Evolutionary conservation across 208 protist species (phyloP), one percentile per base, ranked within the genome.

Genomic region (Endotrypanum monterogeii): DNA sequence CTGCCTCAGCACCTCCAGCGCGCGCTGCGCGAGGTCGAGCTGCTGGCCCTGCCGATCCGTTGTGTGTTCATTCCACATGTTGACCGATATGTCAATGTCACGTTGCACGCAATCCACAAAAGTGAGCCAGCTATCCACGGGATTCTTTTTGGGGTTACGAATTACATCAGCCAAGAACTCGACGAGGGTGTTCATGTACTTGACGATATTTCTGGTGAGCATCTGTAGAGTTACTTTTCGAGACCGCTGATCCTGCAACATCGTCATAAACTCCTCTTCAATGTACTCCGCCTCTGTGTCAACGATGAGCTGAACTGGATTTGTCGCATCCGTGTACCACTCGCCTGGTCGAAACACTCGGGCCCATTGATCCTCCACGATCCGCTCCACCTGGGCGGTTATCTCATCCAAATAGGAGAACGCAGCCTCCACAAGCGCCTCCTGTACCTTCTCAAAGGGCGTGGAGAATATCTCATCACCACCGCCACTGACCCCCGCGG

Each of bases 331-430:
- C 20, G 66, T 51, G 74, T 94, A 95, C 93, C 93, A 97, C 5
- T 84, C 82, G 6, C 86, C 88, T 7, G 78, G 60, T 30, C 90
- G 87, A 71, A 94, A 95, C 9, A 94, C 79, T 37, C 85, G 75
- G 30, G 65, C 75, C 93, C 93, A 97, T 81, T 97, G 79, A n/a
- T 39, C 71, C 32, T 76, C 76, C 35, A 95, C 93, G 2, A 97
- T 74, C 23, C 89, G 89, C 72, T 95, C 90, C 60, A 97, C 89
- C 70, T 97, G 90, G 20, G 83, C 71, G 35, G 83, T 83, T 71
- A 97, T 94, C 80, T 97, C 93, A 51, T 97, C 90, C 25, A 95
- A 55, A 77, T 97, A 97, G 71, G 83, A 94, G 37, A 94, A 82
- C 25, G 79, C 80, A 65, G 87, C 73, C 25, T 93, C 84, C n/a